Conservation (phyloP, 1,139 yeast genomes). For the Hemisphaericaspora lyxosophila region DNA sequence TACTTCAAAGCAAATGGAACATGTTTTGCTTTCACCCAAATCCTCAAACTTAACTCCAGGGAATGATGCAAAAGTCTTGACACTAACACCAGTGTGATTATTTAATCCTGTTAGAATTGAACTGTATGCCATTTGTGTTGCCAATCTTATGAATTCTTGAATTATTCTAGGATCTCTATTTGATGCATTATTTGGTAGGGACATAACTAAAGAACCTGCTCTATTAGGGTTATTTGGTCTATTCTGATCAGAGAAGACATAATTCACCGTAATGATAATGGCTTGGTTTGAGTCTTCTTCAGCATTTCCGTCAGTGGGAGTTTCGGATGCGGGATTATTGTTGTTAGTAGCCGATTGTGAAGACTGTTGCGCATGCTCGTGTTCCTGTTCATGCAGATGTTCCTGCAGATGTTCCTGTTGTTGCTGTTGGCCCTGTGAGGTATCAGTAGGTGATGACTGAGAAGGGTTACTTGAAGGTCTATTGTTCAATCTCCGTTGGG, state of each 20-base stretch:
- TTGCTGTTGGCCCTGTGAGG: neutral
- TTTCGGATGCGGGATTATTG: constrained; percentile 2
- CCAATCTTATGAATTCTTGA: constrained; percentile 60
- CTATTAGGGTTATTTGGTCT: constrained; percentile 43
- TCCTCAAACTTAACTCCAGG: constrained; percentile 32
- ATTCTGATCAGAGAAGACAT: constrained; percentile 45
- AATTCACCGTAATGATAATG: constrained; percentile 46
- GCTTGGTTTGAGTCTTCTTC: constrained; percentile 19
- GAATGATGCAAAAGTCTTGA: constrained; percentile 51
- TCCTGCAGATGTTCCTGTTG: constrained; percentile 1
- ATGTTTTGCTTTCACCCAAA: constrained; percentile 31
- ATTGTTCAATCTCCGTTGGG: constrained; percentile 4
- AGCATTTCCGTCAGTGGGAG: constrained; percentile 1
- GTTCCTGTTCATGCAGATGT: constrained; percentile 1
- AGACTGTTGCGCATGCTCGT: neutral
- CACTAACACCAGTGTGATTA: constrained; percentile 50
- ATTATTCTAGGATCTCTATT: constrained; percentile 54
- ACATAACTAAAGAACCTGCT: constrained; percentile 57
- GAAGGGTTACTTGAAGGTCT: too few species aligned
- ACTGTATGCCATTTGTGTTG: constrained; percentile 68
- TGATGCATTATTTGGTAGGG: constrained; percentile 63
- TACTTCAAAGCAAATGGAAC: constrained; percentile 71
- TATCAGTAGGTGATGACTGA: too few species aligned
- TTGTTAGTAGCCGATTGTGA: constrained; percentile 1
- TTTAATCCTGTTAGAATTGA: constrained; percentile 50